phyloP scores from a whole-genome alignment of 2,329 filamentous ascomycete genomes.

The Alternaria gaisen region DNA sequence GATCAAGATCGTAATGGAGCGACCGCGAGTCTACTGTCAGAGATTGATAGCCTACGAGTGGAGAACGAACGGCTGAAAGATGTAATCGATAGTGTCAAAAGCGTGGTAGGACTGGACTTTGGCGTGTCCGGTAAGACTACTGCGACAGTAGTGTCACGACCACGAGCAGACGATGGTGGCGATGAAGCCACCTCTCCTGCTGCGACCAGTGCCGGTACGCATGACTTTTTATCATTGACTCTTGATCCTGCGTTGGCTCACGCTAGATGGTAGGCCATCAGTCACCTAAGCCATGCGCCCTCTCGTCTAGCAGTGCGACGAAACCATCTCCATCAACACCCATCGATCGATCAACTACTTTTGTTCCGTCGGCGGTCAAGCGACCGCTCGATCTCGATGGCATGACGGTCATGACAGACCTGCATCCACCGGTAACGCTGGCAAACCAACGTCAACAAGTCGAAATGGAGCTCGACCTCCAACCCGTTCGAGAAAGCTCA shows the following conservation, averaged over 20 bases:
- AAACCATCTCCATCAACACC: conserved; percentile 27
- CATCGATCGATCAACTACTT: conserved; percentile 17
- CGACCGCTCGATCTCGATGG: conserved; percentile 43
- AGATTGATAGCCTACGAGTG: conserved; percentile 42
- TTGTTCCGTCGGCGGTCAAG: conserved; percentile 18
- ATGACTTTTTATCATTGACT: conserved; percentile 13
- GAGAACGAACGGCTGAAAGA: conserved; percentile 48
- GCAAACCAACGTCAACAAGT: conserved; percentile 7
- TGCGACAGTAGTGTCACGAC: not conserved
- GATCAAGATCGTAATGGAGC: conserved; percentile 46
- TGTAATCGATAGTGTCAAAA: conserved; percentile 48
- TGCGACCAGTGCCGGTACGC: conserved; percentile 38
- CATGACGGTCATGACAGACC: conserved; percentile 38
- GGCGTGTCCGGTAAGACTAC: conserved; percentile 24
- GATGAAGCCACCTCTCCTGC: conserved; percentile 26
- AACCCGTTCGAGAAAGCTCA: conserved; percentile 24
- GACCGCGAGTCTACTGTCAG: conserved; percentile 41
- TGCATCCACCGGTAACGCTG: conserved; percentile 5
- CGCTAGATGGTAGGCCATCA: conserved; percentile 32
- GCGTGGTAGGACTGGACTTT: conserved; percentile 37
- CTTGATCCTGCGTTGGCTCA: conserved; percentile 27
- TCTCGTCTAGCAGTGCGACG: conserved; percentile 24
- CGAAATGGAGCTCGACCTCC: conserved; percentile 23
- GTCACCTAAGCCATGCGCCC: conserved; percentile 30
- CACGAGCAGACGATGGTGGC: conserved; percentile 12